A percentile compares a stretch with the other conserved stretches of the same genome.
Evolutionary conservation across 2,329 filamentous ascomycete species (phyloP).

Genomic region (Stagonosporopsis chrysanthemi): DNA sequence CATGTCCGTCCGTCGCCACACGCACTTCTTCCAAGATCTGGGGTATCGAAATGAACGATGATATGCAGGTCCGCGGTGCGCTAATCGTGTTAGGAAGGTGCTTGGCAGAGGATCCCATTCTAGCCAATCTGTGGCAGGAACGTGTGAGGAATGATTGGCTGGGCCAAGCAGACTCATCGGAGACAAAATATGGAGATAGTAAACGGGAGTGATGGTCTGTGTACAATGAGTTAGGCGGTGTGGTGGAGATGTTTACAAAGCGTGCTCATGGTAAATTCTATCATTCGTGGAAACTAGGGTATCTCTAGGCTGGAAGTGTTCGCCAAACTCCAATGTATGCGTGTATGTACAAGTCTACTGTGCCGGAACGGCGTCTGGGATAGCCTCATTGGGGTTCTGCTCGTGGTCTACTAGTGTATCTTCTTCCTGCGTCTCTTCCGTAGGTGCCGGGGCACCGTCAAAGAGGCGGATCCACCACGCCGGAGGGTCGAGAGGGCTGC

Average conservation of each 20-base stretch:
- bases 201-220: constrained; percentile 3
- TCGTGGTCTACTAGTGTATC: constrained; percentile 12
- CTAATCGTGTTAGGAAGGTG: constrained; percentile 41
- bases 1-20: constrained; percentile 40
- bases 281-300: constrained; percentile 31
- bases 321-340: constrained; percentile 32
- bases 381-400: constrained; percentile 19
- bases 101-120: constrained; percentile 7
- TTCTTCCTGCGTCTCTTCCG: constrained; percentile 28
- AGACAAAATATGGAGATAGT: constrained; percentile 21
- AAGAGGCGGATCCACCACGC: constrained; percentile 89
- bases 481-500: constrained; percentile 86
- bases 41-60: constrained; percentile 17
- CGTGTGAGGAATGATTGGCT: constrained; percentile 18
- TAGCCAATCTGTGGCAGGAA: constrained; percentile 17
- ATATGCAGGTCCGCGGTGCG: constrained; percentile 27
- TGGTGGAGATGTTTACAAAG: not conserved
- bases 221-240: not conserved
- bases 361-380: constrained; percentile 20
- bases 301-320: constrained; percentile 34
- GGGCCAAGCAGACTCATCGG: constrained; percentile 12
- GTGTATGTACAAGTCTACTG: constrained; percentile 23
- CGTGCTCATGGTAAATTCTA: constrained; percentile 2
- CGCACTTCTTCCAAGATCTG: constrained; percentile 20
- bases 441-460: constrained; percentile 55